A percentile compares a stretch with the other conserved stretches of the same genome.
Conservation (phyloP, 805 yeast genomes). For the Candida tallmaniae region DNA sequence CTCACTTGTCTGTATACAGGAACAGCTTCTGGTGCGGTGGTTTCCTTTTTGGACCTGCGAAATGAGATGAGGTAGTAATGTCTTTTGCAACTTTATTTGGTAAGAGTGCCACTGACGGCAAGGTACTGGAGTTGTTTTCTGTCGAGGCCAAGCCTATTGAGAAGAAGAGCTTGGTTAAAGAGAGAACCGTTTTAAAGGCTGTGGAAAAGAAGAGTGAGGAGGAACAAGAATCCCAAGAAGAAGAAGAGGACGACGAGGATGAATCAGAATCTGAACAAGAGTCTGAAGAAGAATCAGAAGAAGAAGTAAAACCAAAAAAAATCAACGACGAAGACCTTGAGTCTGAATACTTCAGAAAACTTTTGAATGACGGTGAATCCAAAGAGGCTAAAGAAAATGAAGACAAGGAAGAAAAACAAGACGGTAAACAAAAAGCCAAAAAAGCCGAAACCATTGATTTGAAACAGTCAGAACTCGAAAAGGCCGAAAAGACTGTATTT, state of each 20-base stretch:
- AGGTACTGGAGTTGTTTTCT: conserved; percentile 28
- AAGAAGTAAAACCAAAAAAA: conserved; percentile 15
- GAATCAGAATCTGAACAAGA: conserved; percentile 10
- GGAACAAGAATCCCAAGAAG: conserved; percentile 15
- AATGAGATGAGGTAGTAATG: conserved; percentile 17
- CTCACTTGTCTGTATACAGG: too few relatives aligned
- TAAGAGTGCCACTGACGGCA: conserved; percentile 23
- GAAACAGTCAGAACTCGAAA: conserved; percentile 68
- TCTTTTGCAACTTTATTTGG: conserved; percentile 34
- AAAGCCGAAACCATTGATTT: conserved; percentile 52
- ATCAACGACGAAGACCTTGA: conserved; percentile 10
- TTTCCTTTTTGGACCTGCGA: too few relatives aligned
- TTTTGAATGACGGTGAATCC: conserved; percentile 6
- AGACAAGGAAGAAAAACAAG: conserved; percentile 11
- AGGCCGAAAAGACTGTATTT: conserved; percentile 81
- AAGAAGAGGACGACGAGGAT: conserved; percentile 13
- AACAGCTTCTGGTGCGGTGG: too few relatives aligned
- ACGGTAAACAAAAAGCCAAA: conserved; percentile 11
- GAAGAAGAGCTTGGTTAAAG: conserved; percentile 23
- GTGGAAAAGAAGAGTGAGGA: conserved; percentile 16
- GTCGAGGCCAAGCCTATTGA: conserved; percentile 40
- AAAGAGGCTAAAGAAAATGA: conserved; percentile 19
- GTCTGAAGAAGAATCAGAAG: conserved; percentile 23
- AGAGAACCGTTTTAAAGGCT: conserved; percentile 19
- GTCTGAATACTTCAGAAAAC: conserved; percentile 12